Evolutionary conservation across 2,329 filamentous ascomycete genomes (phyloP), one percentile per base, ranked within the genome.

Genomic region (Salinomyces thailandicus): DNA sequence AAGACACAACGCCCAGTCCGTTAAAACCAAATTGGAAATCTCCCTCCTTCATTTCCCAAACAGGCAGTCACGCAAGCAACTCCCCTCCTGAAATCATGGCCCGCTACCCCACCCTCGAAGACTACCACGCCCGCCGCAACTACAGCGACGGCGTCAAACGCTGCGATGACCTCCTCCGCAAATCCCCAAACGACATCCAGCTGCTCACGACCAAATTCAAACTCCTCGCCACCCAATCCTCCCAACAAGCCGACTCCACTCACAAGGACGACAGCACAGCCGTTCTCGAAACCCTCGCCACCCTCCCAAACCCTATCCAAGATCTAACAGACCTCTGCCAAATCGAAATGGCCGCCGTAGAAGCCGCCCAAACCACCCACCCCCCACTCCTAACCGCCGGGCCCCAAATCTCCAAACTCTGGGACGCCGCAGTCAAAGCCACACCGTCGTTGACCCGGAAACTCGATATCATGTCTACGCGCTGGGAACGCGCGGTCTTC

Each of bases 91-190:
- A 26, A 8, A 46, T n/a, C 24, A 57, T 57, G 54, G 54, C 53
- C 19, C 50, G 51, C 11, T 55, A 52, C 31, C 54, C 54, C n/a
- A 50, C 47, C 4, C 54, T 53, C 36, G 53, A 55, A 22, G 54
- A 57, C 37, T 55, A 57, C 36, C 39, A 45, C 18, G 44, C 43
- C 34, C 39, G 40, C 4, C 46, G 49, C 18, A 52, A 52, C 26
- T 54, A 48, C 32, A 37, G 36, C 13, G 53, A 57, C 18, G 56
- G 56, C 31, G 46, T 58, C 33, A 43, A 50, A 19, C 53, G 53
- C 27, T 57, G 54, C 33, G 48, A 58, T 35, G 50, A 55, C 9
- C 40, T 58, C 1, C 39, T 59, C 16, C 49, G 45, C 19, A 54
- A 51, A 27, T 49, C 42, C 9, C 50, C 55, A 1, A 45, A 50